These are phyloP conservation scores for Puccinia triticina DNA, from an alignment of 1,284 basidiomycete genomes.

Conservation along the genomic window DNA sequence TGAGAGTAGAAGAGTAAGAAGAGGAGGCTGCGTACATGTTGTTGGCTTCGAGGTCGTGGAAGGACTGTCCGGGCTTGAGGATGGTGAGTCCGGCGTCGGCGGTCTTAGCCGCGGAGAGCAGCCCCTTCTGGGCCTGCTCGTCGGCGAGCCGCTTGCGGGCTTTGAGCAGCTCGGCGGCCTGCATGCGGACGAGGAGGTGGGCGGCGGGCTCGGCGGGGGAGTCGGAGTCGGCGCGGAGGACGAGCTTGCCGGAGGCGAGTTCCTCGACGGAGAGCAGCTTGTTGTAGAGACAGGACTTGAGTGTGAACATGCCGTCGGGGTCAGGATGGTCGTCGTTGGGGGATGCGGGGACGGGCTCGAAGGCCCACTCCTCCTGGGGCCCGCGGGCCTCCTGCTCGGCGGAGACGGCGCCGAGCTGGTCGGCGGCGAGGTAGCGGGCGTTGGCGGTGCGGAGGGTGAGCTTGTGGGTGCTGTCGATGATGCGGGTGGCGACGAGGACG, in stretches of 20 bases:
- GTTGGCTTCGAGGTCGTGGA: conserved; percentile 54
- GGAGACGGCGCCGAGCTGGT: conserved; percentile 76
- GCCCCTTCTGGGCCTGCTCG: conserved; percentile 42
- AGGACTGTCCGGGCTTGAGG: conserved; percentile 42
- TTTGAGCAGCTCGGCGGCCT: conserved; percentile 46
- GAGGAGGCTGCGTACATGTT: conserved; percentile 59
- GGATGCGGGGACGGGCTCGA: conserved; percentile 52
- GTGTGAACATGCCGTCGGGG: conserved; percentile 79
- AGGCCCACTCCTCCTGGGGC: conserved; percentile 83
- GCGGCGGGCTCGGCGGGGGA: conserved; percentile 23
- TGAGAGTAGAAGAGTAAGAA: neutral
- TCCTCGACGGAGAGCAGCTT: conserved; percentile 80
- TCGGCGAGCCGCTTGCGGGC: conserved; percentile 39
- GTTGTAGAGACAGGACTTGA: conserved; percentile 76
- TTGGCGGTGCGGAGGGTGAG: conserved; percentile 80
- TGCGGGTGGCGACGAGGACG: conserved; percentile 80
- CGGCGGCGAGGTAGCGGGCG: conserved; percentile 82
- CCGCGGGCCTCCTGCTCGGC: conserved; percentile 78
- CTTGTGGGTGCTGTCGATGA: conserved; percentile 73
- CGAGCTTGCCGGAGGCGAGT: conserved; percentile 71
- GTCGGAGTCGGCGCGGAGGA: conserved; percentile 36
- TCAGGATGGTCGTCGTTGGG: too few relatives aligned
- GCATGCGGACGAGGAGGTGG: conserved; percentile 48
- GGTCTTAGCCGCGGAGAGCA: conserved; percentile 33
- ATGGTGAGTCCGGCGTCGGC: conserved; percentile 35